Conservation (phyloP, 2,329 filamentous ascomycete species). For the Fusarium liriodendri region DNA sequence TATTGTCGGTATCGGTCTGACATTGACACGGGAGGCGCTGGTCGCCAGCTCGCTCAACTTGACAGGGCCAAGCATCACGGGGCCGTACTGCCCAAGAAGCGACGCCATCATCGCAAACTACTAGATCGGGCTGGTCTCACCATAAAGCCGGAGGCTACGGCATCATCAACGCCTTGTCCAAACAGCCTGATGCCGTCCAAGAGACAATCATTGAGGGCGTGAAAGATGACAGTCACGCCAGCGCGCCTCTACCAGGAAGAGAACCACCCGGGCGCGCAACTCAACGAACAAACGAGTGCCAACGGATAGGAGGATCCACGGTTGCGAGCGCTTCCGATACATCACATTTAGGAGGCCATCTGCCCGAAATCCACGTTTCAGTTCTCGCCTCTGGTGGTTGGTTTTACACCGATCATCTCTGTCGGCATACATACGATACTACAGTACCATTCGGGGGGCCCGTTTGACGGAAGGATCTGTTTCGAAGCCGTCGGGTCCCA, state of each 20-base stretch:
- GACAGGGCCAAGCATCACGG: conserved; percentile 5
- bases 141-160: conserved; percentile 6
- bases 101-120: neutral
- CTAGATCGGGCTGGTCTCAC: conserved; percentile 2
- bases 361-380: conserved; percentile 1
- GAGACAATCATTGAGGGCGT: neutral
- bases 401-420: neutral
- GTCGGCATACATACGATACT: neutral
- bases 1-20: neutral
- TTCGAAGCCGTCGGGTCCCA: neutral
- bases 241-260: conserved; percentile 13
- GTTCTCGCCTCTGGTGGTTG: neutral
- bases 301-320: conserved; percentile 3
- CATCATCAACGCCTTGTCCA: conserved; percentile 1
- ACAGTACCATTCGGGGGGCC: neutral
- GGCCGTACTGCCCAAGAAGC: neutral
- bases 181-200: conserved; percentile 1
- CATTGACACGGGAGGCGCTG: conserved; percentile 12
- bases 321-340: conserved; percentile 7
- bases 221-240: conserved; percentile 29
- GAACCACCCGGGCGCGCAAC: neutral
- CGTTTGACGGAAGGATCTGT: conserved; percentile 1
- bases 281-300: neutral
- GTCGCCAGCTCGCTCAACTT: conserved; percentile 11
- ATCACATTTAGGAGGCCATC: conserved; percentile 2